These are phyloP conservation scores for Ganoderma meredithae DNA, from an alignment of 1,284 basidiomycete genomes.

Conservation along the genomic window DNA sequence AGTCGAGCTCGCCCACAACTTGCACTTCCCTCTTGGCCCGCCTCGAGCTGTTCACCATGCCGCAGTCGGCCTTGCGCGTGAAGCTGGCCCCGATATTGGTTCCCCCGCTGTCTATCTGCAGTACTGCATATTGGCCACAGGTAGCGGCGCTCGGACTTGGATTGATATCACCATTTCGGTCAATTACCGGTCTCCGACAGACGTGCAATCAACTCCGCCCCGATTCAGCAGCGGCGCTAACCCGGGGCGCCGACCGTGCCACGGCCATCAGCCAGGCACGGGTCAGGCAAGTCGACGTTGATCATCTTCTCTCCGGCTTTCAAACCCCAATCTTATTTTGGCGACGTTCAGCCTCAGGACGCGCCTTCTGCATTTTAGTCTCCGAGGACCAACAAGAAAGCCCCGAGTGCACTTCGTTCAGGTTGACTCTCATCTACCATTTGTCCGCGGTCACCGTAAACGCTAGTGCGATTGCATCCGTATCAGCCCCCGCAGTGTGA, in stretches of 20 bases:
- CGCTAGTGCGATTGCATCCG: too few relatives aligned
- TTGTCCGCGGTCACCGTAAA: too few relatives aligned
- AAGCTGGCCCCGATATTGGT: not conserved
- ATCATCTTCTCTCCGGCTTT: not conserved
- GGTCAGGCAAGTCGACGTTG: not conserved
- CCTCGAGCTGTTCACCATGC: not conserved
- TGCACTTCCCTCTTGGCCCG: not conserved
- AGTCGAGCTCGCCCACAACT: not conserved
- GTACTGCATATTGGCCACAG: not conserved
- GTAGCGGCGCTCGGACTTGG: not conserved
- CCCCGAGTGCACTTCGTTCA: too few relatives aligned
- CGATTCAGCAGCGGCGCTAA: not conserved
- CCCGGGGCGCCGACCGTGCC: not conserved
- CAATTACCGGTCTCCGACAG: constrained; percentile 7
- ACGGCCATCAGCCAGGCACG: not conserved
- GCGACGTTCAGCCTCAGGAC: not conserved
- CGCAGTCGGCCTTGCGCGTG: not conserved
- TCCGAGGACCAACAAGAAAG: too few relatives aligned
- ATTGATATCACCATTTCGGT: not conserved
- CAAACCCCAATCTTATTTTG: not conserved
- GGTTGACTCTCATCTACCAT: too few relatives aligned
- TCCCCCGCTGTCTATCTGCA: not conserved
- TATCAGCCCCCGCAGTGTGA: not conserved
- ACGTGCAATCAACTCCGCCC: not conserved
- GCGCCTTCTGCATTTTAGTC: too few relatives aligned